Evolutionary conservation across 306 rosid genomes (phyloP).

Genomic region (Pyrus betulifolia): DNA sequence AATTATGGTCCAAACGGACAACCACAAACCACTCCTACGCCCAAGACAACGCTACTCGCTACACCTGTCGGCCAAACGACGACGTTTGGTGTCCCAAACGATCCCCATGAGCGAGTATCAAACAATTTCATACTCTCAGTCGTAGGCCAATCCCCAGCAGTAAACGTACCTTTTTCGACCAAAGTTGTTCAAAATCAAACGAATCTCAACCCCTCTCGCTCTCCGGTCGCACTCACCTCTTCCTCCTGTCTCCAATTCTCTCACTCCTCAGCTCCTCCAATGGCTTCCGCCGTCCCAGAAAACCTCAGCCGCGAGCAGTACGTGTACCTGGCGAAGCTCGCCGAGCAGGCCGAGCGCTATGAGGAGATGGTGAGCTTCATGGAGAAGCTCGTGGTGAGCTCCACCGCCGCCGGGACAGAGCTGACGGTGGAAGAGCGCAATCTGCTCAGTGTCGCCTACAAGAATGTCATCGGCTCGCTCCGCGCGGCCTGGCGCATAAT

Average conservation of each 20-base stretch:
- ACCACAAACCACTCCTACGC: background rate
- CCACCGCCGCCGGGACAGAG: conserved; percentile 18
- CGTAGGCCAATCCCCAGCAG: background rate
- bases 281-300: conserved; percentile 30
- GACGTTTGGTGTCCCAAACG: background rate
- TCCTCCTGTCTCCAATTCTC: background rate
- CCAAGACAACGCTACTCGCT: background rate
- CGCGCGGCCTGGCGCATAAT: conserved; percentile 40
- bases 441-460: conserved; percentile 36
- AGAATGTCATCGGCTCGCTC: conserved; percentile 36
- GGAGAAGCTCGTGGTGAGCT: conserved; percentile 38
- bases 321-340: conserved; percentile 35
- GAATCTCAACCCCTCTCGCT: conserved; percentile 8
- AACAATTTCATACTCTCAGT: background rate
- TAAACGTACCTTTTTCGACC: background rate
- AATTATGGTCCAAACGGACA: background rate
- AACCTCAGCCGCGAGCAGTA: conserved; percentile 31
- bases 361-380: conserved; percentile 41
- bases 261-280: background rate
- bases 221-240: background rate
- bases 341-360: conserved; percentile 46
- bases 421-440: conserved; percentile 39
- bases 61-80: background rate
- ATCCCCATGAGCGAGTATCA: background rate
- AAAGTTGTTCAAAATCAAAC: conserved; percentile 2